Percentiles rank a stretch among this genome's conserved stretches.
These are phyloP conservation scores for Piper betle DNA, from an alignment of 164 flowering plant species.

Conservation along the genomic window DNA sequence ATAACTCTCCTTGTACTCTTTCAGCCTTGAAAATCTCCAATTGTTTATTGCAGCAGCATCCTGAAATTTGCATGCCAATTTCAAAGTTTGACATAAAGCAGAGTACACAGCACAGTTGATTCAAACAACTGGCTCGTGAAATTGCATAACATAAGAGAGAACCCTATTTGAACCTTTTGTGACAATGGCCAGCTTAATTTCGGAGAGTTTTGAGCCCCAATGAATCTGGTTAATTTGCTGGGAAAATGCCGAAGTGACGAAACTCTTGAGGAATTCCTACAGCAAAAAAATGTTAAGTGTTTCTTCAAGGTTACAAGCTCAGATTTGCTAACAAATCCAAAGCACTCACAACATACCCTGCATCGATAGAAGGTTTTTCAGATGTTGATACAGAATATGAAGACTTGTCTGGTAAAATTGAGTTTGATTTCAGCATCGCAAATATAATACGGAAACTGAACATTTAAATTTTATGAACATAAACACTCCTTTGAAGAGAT, in stretches of 20 bases:
- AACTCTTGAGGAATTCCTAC: slow-evolving; percentile 45
- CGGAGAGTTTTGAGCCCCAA: slow-evolving; percentile 41
- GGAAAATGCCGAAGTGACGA: slow-evolving; percentile 66
- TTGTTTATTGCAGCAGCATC: slow-evolving; percentile 75
- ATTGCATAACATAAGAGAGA: no score
- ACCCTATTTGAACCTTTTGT: slow-evolving; percentile 37
- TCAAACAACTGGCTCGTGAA: not conserved
- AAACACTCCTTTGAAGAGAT: no score
- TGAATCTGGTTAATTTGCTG: slow-evolving; percentile 54
- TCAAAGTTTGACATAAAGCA: no score
- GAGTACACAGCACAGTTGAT: not conserved
- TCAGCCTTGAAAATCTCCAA: slow-evolving; percentile 86
- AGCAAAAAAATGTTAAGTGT: not conserved
- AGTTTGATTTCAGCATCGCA: slow-evolving; percentile 71
- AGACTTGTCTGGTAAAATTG: slow-evolving; percentile 49
- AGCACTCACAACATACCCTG: slow-evolving; percentile 34
- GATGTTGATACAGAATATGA: slow-evolving; percentile 45
- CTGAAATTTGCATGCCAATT: slow-evolving; percentile 26
- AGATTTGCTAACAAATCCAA: not conserved
- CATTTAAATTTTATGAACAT: no score
- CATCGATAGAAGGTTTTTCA: slow-evolving; percentile 48
- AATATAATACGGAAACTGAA: not conserved
- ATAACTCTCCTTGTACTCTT: slow-evolving; percentile 58
- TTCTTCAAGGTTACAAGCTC: not conserved
- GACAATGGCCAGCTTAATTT: slow-evolving; percentile 75